These are phyloP conservation scores for Jaenimonas drosophilae DNA, from an alignment of 208 protist genomes.

Conservation along the genomic window DNA sequence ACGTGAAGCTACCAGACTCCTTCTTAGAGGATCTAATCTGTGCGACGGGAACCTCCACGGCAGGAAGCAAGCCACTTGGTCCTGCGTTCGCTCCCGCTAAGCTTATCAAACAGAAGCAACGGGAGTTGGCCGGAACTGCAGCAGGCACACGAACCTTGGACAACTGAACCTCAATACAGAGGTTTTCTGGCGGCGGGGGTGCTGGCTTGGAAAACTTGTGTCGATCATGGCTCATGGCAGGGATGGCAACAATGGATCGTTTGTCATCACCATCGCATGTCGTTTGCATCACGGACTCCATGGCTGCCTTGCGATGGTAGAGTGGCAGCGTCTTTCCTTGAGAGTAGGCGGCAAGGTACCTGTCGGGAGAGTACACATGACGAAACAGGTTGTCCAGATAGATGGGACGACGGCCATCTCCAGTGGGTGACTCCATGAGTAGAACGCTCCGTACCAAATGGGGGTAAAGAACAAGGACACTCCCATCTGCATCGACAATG, in stretches of 20 bases:
- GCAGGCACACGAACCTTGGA: slow-evolving; percentile 41
- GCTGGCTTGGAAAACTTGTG: no score
- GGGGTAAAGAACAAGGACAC: slow-evolving; percentile 31
- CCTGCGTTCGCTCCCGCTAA: slow-evolving; percentile 25
- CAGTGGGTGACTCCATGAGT: slow-evolving; percentile 9
- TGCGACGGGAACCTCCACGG: slow-evolving; percentile 34
- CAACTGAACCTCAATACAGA: slow-evolving; percentile 16
- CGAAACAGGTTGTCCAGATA: slow-evolving; percentile 38
- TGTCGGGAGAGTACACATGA: slow-evolving; percentile 12
- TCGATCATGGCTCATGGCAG: no score
- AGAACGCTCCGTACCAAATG: slow-evolving; percentile 34
- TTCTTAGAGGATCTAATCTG: slow-evolving; percentile 18
- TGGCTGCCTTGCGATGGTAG: slow-evolving; percentile 16
- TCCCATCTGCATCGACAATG: slow-evolving; percentile 10
- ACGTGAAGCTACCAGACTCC: slow-evolving; percentile 33
- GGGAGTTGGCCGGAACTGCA: slow-evolving; percentile 12
- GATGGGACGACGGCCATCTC: slow-evolving; percentile 1
- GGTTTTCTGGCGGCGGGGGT: not conserved
- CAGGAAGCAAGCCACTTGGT: slow-evolving; percentile 40
- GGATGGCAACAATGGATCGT: no score
- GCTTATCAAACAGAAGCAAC: slow-evolving; percentile 71
- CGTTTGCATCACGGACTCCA: slow-evolving; percentile 34
- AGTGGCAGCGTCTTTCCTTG: slow-evolving; percentile 8
- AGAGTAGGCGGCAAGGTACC: slow-evolving; percentile 19
- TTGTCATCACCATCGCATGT: no score